Evolutionary conservation across 306 rosid species (phyloP).

Genomic region (Cucurbita argyrosperma): DNA sequence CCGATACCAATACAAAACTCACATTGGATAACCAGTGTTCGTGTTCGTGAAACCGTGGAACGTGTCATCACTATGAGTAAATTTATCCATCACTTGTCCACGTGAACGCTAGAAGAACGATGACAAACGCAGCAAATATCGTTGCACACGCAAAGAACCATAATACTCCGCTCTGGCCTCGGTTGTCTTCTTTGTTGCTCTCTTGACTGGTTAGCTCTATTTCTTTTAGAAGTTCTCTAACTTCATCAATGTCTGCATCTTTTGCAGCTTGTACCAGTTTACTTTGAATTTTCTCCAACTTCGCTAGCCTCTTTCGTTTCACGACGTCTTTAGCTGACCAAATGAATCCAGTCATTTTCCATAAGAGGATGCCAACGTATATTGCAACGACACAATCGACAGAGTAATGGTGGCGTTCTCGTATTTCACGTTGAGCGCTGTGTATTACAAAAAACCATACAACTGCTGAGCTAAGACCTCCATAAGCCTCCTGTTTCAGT

Average conservation of each 20-base stretch:
- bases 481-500: slow-evolving; percentile 78
- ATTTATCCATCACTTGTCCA: slow-evolving; percentile 56
- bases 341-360: slow-evolving; percentile 82
- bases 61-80: neutral
- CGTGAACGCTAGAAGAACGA: slow-evolving; percentile 60
- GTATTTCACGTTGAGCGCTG: slow-evolving; percentile 85
- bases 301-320: slow-evolving; percentile 20
- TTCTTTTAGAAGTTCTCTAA: slow-evolving; percentile 69
- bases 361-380: slow-evolving; percentile 75
- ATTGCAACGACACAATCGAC: slow-evolving; percentile 79
- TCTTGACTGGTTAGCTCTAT: slow-evolving; percentile 40
- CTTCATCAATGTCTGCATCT: slow-evolving; percentile 62
- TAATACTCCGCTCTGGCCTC: slow-evolving; percentile 18
- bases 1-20: neutral
- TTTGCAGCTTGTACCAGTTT: slow-evolving; percentile 69
- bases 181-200: slow-evolving; percentile 18
- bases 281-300: slow-evolving; percentile 61
- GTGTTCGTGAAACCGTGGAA: neutral
- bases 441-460: slow-evolving; percentile 76
- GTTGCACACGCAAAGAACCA: slow-evolving; percentile 34
- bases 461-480: slow-evolving; percentile 76
- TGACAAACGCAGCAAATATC: slow-evolving; percentile 31
- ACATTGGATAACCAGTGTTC: neutral
- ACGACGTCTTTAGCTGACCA: slow-evolving; percentile 36
- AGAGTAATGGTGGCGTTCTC: slow-evolving; percentile 79